phyloP scores from a whole-genome alignment of 2,329 filamentous ascomycete genomes.

The Juglanconis oblonga region DNA sequence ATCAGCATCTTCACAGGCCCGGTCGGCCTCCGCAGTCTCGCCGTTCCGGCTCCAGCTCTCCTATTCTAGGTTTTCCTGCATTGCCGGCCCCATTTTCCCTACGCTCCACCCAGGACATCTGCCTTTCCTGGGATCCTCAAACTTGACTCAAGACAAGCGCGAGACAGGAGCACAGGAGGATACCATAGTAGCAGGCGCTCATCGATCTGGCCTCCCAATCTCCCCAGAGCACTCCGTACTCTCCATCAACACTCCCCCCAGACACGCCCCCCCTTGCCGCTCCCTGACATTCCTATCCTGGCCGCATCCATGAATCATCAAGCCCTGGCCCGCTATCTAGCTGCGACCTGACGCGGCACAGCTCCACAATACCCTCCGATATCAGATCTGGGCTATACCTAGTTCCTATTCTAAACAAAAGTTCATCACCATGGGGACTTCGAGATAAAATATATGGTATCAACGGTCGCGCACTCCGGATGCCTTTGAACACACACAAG shows the following conservation, averaged over 20 bases:
- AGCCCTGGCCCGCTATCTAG: slow-evolving; percentile 14
- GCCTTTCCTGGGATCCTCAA: slow-evolving; percentile 10
- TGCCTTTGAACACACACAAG: neutral
- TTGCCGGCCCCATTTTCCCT: neutral
- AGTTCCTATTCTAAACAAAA: slow-evolving; percentile 1
- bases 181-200: neutral
- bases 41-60: neutral
- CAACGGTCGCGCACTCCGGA: neutral
- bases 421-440: slow-evolving; percentile 3
- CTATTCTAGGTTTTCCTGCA: neutral
- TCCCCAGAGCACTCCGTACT: slow-evolving; percentile 4
- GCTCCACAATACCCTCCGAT: slow-evolving; percentile 12
- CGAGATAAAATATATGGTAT: neutral
- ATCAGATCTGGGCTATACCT: slow-evolving; percentile 10
- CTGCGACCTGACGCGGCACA: slow-evolving; percentile 16
- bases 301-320: slow-evolving; percentile 19
- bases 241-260: slow-evolving; percentile 4
- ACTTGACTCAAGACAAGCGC: slow-evolving; percentile 14
- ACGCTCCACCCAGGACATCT: neutral
- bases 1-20: neutral
- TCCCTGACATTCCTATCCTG: slow-evolving; percentile 14
- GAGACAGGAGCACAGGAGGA: slow-evolving; percentile 1
- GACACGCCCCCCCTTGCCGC: neutral
- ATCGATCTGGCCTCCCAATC: slow-evolving; percentile 10
- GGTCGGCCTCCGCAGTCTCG: slow-evolving; percentile 7